Evolutionary conservation across 1,139 yeast species (phyloP), one percentile per base, ranked within the genome.

Genomic region (Ashbya aceris): DNA sequence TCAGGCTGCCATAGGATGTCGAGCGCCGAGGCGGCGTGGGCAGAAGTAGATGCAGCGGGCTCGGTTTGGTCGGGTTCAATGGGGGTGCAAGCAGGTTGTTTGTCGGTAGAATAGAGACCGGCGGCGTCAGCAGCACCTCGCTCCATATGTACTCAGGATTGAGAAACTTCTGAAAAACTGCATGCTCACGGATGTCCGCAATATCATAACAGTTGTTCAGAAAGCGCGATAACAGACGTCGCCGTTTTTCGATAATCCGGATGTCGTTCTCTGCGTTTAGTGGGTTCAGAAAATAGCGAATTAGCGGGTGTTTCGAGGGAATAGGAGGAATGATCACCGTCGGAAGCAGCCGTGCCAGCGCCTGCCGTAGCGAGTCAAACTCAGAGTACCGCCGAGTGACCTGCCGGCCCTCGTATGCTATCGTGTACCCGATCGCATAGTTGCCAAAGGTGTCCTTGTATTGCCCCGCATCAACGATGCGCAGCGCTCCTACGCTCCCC

Each of bases 281-380:
- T 10, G 83, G 81, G 36, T 62, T 65, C 38, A 65, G 46, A 35
- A 67, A 57, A 46, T 68, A 68, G 45, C 63, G 66, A 11, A 65
- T 57, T 50, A 77, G 57, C 17, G 83, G 69, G 57, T 91, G 96
- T 63, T 91, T 91, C 43, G 89, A 95, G 0, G 98, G 98, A 23
- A 91, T 85, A 0, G 97, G 96, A 2, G 98, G 98, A 4, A 91
- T 76, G 1, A 91, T 73, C n/a, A 82, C 62, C 10, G 95, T 78
- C 4, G 98, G 97, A 55, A 84, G 83, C 30, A 84, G 67, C 55
- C 78, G 77, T 4, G 77, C 68, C 23, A 91, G 69, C 3, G 81
- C 73, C 33, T 74, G 79, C 44, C 96, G 69, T 35, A 91, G 70
- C 41, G 85, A 76, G 55, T 84, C 96, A 59, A 91, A 91, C 59